A percentile compares a stretch with the other conserved stretches of the same genome.
Evolutionary conservation across 441 rosid genomes (phyloP).

Genomic region (Theobroma grandiflorum): DNA sequence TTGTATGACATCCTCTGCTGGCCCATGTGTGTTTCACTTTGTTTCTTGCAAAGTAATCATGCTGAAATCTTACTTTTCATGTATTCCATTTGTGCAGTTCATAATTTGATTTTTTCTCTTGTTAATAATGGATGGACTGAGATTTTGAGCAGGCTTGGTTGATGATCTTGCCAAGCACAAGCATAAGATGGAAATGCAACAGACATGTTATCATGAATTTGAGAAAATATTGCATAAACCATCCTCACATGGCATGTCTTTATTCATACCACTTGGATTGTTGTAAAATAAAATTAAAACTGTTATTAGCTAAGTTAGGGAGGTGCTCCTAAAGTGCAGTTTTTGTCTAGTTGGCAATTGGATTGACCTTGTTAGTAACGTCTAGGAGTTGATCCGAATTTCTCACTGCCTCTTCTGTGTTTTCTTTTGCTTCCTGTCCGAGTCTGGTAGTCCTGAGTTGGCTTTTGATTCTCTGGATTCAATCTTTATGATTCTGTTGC

Average conservation of each 20-base stretch:
- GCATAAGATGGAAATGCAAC: not conserved
- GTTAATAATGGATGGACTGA: not conserved
- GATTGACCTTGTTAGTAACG: not conserved
- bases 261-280: not conserved
- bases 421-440: not conserved
- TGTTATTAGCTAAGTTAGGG: not conserved
- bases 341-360: not conserved
- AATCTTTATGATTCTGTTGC: not conserved
- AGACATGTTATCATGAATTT: constrained; percentile 5
- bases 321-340: not conserved
- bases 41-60: constrained; percentile 20
- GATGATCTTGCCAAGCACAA: not conserved
- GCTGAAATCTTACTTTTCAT: not conserved
- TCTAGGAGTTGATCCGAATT: not conserved
- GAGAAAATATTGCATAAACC: constrained; percentile 13
- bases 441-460: not conserved
- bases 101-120: not conserved
- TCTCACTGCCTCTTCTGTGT: not conserved
- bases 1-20: not conserved
- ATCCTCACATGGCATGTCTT: not conserved
- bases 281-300: not conserved
- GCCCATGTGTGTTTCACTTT: constrained; percentile 3
- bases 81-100: not conserved
- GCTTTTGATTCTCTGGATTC: not conserved
- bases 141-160: constrained; percentile 2